Percentiles rank a stretch among this genome's conserved stretches.
Conservation (phyloP, 805 yeast species). For the Metschnikowia chrysomelidarum region DNA sequence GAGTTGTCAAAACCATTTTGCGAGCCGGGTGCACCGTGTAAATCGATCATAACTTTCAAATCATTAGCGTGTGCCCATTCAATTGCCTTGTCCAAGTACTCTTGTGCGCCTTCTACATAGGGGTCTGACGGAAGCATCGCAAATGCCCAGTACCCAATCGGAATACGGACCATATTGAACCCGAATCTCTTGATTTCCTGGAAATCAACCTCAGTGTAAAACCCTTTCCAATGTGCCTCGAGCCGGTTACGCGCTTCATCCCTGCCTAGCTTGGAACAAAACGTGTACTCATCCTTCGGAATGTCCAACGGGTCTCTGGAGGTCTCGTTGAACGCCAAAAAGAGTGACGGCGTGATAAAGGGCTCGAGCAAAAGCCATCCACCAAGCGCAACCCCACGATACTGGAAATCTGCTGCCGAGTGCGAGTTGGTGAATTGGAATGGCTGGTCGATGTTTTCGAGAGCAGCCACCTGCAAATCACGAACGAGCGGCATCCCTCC, state of each 20-base stretch:
- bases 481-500: no score
- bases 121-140: conserved; percentile 51
- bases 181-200: conserved; percentile 49
- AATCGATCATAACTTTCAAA: conserved; percentile 68
- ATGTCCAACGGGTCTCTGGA: conserved; percentile 25
- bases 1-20: conserved; percentile 87
- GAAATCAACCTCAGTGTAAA: conserved; percentile 60
- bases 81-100: conserved; percentile 61
- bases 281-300: conserved; percentile 63
- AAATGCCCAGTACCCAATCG: conserved; percentile 83
- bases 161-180: conserved; percentile 69
- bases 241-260: conserved; percentile 43
- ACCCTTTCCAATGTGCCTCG: conserved; percentile 53
- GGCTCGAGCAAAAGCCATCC: conserved; percentile 77
- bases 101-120: conserved; percentile 63
- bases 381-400: conserved; percentile 49
- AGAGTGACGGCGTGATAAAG: conserved; percentile 64
- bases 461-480: conserved; percentile 1
- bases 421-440: conserved; percentile 9
- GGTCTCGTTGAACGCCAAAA: conserved; percentile 36
- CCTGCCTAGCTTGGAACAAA: conserved; percentile 48
- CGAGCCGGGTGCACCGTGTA: conserved; percentile 82
- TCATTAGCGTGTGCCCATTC: conserved; percentile 63
- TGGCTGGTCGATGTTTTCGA: conserved; percentile 6
- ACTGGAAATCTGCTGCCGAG: conserved; percentile 11